Evolutionary conservation across 2,329 filamentous ascomycete species (phyloP).

Genomic region (Fusarium siculi): DNA sequence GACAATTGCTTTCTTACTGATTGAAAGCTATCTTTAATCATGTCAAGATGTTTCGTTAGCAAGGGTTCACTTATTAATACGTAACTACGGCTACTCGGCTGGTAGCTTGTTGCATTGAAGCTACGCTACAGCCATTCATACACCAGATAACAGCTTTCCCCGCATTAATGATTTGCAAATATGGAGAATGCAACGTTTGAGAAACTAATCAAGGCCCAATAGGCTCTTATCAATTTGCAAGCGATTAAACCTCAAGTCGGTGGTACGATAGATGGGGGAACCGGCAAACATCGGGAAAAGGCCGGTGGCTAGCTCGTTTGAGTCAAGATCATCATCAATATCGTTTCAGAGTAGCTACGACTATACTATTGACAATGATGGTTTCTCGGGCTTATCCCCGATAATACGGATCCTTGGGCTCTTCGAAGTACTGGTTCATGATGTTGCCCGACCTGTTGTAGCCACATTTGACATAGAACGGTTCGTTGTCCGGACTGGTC

Average conservation of each 20-base stretch:
- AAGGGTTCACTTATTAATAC: neutral
- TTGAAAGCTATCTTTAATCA: neutral
- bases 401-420: neutral
- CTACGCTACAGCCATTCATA: neutral
- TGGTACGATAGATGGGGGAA: neutral
- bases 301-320: neutral
- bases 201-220: neutral
- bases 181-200: neutral
- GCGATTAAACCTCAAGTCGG: neutral
- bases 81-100: neutral
- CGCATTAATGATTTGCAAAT: neutral
- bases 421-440: neutral
- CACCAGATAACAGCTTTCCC: neutral
- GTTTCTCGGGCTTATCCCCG: neutral
- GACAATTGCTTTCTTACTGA: neutral
- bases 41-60: neutral
- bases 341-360: neutral
- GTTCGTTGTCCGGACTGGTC: neutral
- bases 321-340: neutral
- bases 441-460: neutral
- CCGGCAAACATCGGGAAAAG: neutral
- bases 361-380: too few relatives aligned
- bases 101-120: neutral
- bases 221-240: neutral
- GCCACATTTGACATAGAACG: neutral